These are phyloP conservation scores for Schizophyllum commune DNA, from an alignment of 1,284 basidiomycete species.

Conservation along the genomic window DNA sequence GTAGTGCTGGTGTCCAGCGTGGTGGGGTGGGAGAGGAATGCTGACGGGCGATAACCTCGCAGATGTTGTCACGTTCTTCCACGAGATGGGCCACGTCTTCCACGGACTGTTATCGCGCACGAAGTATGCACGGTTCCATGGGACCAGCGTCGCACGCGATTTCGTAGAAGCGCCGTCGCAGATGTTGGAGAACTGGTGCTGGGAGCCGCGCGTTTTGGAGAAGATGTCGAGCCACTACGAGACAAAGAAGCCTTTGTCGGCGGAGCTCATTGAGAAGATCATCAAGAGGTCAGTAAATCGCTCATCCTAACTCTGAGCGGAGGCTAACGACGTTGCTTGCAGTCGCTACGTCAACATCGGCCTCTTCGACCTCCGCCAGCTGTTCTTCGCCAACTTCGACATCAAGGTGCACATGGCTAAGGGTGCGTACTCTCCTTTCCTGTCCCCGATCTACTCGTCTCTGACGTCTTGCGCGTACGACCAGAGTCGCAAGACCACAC, in stretches of 20 bases:
- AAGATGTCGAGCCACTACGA: constrained; percentile 75
- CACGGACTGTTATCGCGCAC: constrained; percentile 73
- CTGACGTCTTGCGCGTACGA: not conserved
- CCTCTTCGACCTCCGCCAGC: constrained; percentile 70
- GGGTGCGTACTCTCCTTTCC: constrained; percentile 27
- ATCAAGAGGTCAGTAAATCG: constrained; percentile 52
- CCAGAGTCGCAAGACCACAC: constrained; percentile 62
- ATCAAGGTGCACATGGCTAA: constrained; percentile 69
- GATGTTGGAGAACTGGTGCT: constrained; percentile 91
- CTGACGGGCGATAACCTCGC: not conserved
- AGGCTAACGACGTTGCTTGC: not conserved
- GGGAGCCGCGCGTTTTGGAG: constrained; percentile 69
- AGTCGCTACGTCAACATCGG: constrained; percentile 79
- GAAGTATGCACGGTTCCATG: constrained; percentile 71
- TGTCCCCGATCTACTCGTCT: not conserved
- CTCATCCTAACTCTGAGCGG: not conserved
- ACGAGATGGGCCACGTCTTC: constrained; percentile 85
- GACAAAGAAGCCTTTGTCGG: constrained; percentile 62
- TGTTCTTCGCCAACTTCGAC: constrained; percentile 79
- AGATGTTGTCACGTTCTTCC: constrained; percentile 72
- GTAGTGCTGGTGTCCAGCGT: not conserved
- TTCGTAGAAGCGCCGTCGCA: constrained; percentile 86
- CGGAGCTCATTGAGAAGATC: constrained; percentile 72
- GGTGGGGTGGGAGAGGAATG: not conserved
- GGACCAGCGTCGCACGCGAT: constrained; percentile 72